These are phyloP conservation scores for Fagus crenata DNA, from an alignment of 306 rosid species.

Conservation along the genomic window DNA sequence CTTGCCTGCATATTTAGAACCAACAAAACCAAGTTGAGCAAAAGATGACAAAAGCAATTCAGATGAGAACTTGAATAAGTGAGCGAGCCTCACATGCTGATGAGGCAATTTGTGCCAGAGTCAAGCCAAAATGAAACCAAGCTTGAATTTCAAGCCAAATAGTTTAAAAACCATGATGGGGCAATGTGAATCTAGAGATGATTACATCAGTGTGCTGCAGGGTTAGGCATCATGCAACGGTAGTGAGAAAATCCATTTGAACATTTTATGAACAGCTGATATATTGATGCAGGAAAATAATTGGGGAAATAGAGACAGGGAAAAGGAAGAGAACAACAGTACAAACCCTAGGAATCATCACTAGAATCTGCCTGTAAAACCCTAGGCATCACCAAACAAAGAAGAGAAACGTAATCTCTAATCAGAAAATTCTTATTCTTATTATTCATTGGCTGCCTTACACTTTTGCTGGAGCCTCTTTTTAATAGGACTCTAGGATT, in stretches of 20 bases:
- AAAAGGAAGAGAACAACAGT: too few species aligned
- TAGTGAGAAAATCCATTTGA: neutral
- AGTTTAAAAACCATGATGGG: neutral
- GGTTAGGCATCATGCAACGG: neutral
- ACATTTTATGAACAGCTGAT: neutral
- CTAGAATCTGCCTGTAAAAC: too few species aligned
- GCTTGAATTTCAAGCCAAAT: neutral
- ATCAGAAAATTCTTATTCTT: too few species aligned
- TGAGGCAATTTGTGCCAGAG: neutral
- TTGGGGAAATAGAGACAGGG: too few species aligned
- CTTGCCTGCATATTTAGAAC: conserved; percentile 54
- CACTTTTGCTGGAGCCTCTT: too few species aligned
- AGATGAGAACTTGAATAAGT: neutral
- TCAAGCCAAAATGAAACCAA: neutral
- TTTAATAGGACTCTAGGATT: too few species aligned
- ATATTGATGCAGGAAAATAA: neutral
- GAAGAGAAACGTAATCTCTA: too few species aligned
- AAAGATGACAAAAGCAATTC: conserved; percentile 17
- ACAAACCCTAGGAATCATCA: too few species aligned
- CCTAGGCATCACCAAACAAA: too few species aligned
- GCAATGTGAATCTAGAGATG: neutral
- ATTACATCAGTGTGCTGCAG: neutral
- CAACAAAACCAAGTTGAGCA: conserved; percentile 6
- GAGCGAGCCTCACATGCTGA: neutral
- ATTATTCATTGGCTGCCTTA: too few species aligned